Percentiles rank a stretch among this genome's conserved stretches.
phyloP scores from a whole-genome alignment of 164 flowering plant genomes.

The Chimonanthus praecox region DNA sequence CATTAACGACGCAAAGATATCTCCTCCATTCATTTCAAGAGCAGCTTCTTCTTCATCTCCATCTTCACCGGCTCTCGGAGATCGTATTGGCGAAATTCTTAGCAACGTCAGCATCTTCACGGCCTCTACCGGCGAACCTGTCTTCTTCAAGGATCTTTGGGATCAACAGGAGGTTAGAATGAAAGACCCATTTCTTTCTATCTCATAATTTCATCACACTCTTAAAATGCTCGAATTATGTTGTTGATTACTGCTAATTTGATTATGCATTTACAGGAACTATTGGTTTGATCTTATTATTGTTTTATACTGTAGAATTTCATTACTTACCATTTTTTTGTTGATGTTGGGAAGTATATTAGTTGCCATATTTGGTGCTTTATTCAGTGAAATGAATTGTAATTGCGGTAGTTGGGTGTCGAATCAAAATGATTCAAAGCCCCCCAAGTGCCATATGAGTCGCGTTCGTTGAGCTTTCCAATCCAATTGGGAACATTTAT shows the following conservation, averaged over 20 bases:
- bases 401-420: no score
- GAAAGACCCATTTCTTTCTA: no score
- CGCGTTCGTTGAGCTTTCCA: background rate
- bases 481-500: background rate
- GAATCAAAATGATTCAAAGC: no score
- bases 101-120: constrained; percentile 58
- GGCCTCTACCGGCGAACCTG: constrained; percentile 51
- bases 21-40: constrained; percentile 1
- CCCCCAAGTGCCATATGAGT: background rate
- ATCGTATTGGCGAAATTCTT: constrained; percentile 25
- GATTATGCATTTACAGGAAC: background rate
- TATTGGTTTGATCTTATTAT: no score
- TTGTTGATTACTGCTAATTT: background rate
- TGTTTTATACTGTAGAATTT: background rate
- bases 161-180: constrained; percentile 59
- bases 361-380: no score
- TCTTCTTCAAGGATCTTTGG: constrained; percentile 71
- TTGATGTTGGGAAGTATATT: background rate
- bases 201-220: background rate
- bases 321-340: background rate
- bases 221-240: background rate
- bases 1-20: constrained; percentile 9
- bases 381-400: no score
- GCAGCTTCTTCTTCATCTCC: constrained; percentile 5
- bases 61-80: constrained; percentile 13